Conservation (phyloP, 1,284 basidiomycete species). For the Ganoderma meredithae region DNA sequence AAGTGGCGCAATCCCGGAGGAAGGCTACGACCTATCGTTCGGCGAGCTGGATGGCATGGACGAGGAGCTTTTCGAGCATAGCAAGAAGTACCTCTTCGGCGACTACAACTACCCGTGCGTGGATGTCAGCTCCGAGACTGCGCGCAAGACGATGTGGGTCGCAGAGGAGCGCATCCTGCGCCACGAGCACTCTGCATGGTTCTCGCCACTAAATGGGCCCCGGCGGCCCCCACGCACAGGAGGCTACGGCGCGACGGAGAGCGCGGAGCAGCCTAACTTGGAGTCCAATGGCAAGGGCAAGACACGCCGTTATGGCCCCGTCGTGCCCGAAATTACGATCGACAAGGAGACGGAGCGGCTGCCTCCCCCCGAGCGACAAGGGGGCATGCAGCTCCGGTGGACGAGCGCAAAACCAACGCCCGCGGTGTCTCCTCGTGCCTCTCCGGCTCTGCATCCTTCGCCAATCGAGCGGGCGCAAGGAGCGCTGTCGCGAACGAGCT, state of each 20-base stretch:
- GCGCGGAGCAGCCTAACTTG: constrained; percentile 28
- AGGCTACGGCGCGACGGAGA: constrained; percentile 66
- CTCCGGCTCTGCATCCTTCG: constrained; percentile 27
- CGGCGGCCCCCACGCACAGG: constrained; percentile 48
- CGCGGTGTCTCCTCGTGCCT: constrained; percentile 25
- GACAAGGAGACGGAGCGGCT: constrained; percentile 53
- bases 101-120: constrained; percentile 93
- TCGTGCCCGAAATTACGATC: constrained; percentile 38
- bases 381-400: constrained; percentile 56
- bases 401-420: constrained; percentile 44
- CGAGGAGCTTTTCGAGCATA: constrained; percentile 75
- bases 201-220: constrained; percentile 61
- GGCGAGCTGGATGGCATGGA: constrained; percentile 69
- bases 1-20: constrained; percentile 48
- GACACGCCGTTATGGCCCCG: constrained; percentile 30
- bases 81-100: constrained; percentile 83
- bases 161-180: constrained; percentile 75
- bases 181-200: constrained; percentile 75
- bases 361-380: constrained; percentile 36
- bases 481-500: constrained; percentile 25
- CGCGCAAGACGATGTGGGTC: constrained; percentile 70
- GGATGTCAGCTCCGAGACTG: constrained; percentile 82
- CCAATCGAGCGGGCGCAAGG: constrained; percentile 23
- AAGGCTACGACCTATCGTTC: constrained; percentile 73
- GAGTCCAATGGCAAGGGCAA: constrained; percentile 32